A percentile compares a stretch with the other conserved stretches of the same genome.
Conservation (phyloP, 768 basidiomycete genomes). For the Pulveroboletus ravenelii region DNA sequence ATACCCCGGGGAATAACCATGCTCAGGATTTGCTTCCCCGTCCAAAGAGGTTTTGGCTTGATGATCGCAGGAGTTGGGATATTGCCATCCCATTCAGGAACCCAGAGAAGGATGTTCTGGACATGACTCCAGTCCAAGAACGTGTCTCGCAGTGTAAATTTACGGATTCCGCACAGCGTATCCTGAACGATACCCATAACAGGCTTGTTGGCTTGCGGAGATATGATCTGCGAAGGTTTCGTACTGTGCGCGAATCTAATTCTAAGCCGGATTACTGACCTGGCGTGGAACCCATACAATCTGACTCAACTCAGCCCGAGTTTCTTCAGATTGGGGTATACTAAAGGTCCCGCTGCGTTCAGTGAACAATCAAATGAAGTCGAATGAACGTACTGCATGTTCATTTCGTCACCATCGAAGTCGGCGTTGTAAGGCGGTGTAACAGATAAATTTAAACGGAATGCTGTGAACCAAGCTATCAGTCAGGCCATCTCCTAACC, state of each 20-base stretch:
- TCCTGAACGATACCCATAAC: slow-evolving; percentile 99
- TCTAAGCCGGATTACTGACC: slow-evolving; percentile 38
- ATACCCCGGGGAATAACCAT: slow-evolving; percentile 93
- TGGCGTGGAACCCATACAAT: slow-evolving; percentile 98
- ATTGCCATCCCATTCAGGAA: slow-evolving; percentile 94
- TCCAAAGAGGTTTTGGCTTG: slow-evolving; percentile 97
- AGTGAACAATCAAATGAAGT: slow-evolving; percentile 1
- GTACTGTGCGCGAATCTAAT: not conserved
- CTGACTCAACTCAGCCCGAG: slow-evolving; percentile 94
- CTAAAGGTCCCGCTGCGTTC: slow-evolving; percentile 37
- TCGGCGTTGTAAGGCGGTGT: slow-evolving; percentile 99
- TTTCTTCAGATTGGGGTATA: slow-evolving; percentile 97
- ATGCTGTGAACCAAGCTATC: slow-evolving; percentile 48
- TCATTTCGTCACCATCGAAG: slow-evolving; percentile 99
- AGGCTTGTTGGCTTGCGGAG: slow-evolving; percentile 98
- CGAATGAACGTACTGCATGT: slow-evolving; percentile 85
- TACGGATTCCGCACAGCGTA: slow-evolving; percentile 94
- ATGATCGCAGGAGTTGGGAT: slow-evolving; percentile 92
- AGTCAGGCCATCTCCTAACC: not conserved
- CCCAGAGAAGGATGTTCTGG: slow-evolving; percentile 97
- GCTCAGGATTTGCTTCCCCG: slow-evolving; percentile 93
- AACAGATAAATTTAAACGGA: slow-evolving; percentile 96
- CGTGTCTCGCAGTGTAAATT: slow-evolving; percentile 92
- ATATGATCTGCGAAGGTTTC: slow-evolving; percentile 70
- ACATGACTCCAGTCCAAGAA: slow-evolving; percentile 96